A percentile compares a stretch with the other conserved stretches of the same genome.
Conservation (phyloP, 495 filamentous ascomycete species). For the Geoglossum glabrum region DNA sequence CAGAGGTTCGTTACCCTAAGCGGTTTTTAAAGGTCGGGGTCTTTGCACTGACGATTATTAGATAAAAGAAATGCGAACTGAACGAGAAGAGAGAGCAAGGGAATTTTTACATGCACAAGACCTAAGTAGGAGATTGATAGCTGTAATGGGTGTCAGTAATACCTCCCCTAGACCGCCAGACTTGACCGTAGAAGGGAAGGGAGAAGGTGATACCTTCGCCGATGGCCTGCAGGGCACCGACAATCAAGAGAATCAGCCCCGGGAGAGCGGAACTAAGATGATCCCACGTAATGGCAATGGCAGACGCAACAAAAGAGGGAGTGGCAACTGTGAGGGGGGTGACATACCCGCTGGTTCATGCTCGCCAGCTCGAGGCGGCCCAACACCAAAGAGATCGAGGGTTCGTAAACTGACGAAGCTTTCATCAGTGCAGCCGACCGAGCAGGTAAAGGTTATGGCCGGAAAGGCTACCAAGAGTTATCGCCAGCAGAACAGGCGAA, state of each 20-base stretch:
- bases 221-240: no score
- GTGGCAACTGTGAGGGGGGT: neutral
- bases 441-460: neutral
- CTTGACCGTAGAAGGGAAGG: neutral
- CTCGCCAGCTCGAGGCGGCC: conserved; percentile 11
- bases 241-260: neutral
- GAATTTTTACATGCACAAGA: conserved; percentile 2
- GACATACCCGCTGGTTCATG: neutral
- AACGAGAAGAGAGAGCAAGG: conserved; percentile 1
- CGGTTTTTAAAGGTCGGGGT: neutral
- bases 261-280: neutral
- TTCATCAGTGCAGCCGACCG: neutral
- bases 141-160: neutral
- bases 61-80: neutral
- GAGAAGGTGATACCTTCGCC: neutral
- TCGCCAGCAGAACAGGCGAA: neutral
- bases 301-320: neutral
- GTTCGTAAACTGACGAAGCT: neutral
- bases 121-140: neutral
- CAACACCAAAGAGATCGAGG: conserved; percentile 17
- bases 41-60: neutral
- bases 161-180: neutral
- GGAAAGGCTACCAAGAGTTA: neutral
- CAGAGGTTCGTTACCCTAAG: neutral
- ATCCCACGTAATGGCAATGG: neutral